These are phyloP conservation scores for Wickerhamiella cacticola DNA, from an alignment of 805 yeast genomes.

Conservation along the genomic window DNA sequence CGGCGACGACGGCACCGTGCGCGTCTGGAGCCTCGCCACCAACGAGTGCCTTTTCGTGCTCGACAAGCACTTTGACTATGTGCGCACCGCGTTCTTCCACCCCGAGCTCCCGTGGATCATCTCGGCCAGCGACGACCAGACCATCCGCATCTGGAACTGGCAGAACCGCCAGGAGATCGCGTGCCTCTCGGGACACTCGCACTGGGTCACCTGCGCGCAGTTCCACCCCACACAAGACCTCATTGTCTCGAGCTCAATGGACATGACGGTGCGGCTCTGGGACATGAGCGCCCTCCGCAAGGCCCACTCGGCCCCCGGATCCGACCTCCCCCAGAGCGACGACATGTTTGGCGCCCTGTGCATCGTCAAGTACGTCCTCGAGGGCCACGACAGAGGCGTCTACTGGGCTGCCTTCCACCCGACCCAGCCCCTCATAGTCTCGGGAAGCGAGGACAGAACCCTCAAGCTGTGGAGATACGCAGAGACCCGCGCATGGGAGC, in stretches of 20 bases:
- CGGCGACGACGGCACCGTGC: conserved; percentile 90
- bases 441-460: conserved; percentile 92
- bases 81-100: conserved; percentile 89
- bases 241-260: conserved; percentile 89
- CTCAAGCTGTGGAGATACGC: conserved; percentile 96
- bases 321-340: conserved; percentile 12
- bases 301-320: conserved; percentile 70
- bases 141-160: conserved; percentile 99
- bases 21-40: conserved; percentile 90
- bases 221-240: conserved; percentile 94
- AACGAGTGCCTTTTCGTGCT: conserved; percentile 86
- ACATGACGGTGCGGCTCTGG: conserved; percentile 98
- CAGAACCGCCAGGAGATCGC: conserved; percentile 96
- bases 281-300: conserved; percentile 91
- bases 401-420: conserved; percentile 99
- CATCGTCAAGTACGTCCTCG: conserved; percentile 87
- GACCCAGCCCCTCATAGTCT: conserved; percentile 82
- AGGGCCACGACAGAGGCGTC: conserved; percentile 97
- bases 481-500: conserved; percentile 97
- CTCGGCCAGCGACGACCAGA: conserved; percentile 94
- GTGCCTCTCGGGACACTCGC: conserved; percentile 94
- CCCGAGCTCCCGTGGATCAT: conserved; percentile 95
- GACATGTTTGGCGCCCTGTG: conserved; percentile 91
- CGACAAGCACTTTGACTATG: conserved; percentile 88
- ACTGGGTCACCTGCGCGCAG: conserved; percentile 95